These are phyloP conservation scores for Curvularia spicifera DNA, from an alignment of 2,329 filamentous ascomycete genomes.

Conservation along the genomic window DNA sequence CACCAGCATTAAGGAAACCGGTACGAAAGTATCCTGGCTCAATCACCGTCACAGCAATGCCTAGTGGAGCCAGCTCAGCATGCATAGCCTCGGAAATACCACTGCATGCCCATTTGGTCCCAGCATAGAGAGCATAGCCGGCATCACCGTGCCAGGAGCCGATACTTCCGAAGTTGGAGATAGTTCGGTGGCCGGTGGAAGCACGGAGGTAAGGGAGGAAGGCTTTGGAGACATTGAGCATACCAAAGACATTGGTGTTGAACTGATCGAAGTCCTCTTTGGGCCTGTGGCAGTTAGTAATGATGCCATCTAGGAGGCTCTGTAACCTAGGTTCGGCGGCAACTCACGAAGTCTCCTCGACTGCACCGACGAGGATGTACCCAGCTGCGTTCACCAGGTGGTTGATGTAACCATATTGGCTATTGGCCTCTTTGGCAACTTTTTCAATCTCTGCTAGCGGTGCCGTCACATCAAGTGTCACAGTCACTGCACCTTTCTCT, in stretches of 20 bases:
- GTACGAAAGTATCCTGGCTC: neutral
- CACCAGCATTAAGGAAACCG: neutral
- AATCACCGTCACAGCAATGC: constrained; percentile 50
- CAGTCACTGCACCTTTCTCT: constrained; percentile 44
- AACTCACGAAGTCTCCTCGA: neutral
- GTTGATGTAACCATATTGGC: neutral
- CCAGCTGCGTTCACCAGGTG: neutral
- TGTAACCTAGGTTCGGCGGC: neutral
- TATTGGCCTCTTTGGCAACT: neutral
- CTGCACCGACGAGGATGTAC: neutral
- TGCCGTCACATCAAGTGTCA: constrained; percentile 52
- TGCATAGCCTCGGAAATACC: constrained; percentile 54
- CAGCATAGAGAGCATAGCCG: constrained; percentile 54
- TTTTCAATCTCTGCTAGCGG: neutral
- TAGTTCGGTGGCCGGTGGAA: constrained; percentile 26
- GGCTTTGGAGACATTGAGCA: constrained; percentile 57
- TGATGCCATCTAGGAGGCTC: neutral
- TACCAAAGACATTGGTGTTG: constrained; percentile 63
- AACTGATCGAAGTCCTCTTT: constrained; percentile 54
- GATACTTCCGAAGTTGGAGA: constrained; percentile 55
- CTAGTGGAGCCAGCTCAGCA: constrained; percentile 54
- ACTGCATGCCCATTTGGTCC: constrained; percentile 56
- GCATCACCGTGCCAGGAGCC: constrained; percentile 51
- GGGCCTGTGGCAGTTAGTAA: constrained; percentile 27
- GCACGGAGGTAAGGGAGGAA: constrained; percentile 57